phyloP scores from a whole-genome alignment of 345 rosid genomes.

The Mallotus nudiflorus region DNA sequence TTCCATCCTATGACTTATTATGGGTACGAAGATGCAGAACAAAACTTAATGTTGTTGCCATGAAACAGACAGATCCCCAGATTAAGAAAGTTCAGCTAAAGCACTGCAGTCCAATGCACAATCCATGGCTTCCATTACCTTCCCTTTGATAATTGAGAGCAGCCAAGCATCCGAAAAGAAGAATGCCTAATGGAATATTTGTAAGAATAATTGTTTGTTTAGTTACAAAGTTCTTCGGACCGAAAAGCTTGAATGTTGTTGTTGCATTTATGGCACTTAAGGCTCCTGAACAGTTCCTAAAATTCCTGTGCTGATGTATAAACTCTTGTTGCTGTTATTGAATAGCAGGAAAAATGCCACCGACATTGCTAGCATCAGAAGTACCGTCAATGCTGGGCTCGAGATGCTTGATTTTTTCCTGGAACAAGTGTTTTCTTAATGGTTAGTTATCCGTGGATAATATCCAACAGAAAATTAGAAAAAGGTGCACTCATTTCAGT shows the following conservation, averaged over 20 bases:
- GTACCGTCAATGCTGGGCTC: conserved; percentile 15
- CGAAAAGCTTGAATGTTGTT: conserved; percentile 10
- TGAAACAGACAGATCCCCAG: conserved; percentile 26
- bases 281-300: conserved; percentile 26
- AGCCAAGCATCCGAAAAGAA: conserved; percentile 28
- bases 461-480: too few relatives aligned
- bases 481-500: too few relatives aligned
- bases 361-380: conserved; percentile 24
- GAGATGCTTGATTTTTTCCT: conserved; percentile 14
- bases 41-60: conserved; percentile 22
- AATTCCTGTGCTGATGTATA: conserved; percentile 22
- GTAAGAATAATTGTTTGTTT: conserved; percentile 18
- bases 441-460: too few relatives aligned
- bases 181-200: conserved; percentile 25
- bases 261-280: conserved; percentile 11
- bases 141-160: conserved; percentile 19
- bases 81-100: conserved; percentile 15
- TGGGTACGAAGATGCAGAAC: conserved; percentile 14
- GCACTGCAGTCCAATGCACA: conserved; percentile 22
- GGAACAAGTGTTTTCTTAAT: not conserved
- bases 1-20: not conserved
- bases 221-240: conserved; percentile 1
- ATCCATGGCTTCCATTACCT: not conserved
- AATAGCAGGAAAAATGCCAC: conserved; percentile 18
- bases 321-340: not conserved